These are phyloP conservation scores for Colletotrichum eleusines DNA, from an alignment of 2,329 filamentous ascomycete genomes.

Conservation along the genomic window DNA sequence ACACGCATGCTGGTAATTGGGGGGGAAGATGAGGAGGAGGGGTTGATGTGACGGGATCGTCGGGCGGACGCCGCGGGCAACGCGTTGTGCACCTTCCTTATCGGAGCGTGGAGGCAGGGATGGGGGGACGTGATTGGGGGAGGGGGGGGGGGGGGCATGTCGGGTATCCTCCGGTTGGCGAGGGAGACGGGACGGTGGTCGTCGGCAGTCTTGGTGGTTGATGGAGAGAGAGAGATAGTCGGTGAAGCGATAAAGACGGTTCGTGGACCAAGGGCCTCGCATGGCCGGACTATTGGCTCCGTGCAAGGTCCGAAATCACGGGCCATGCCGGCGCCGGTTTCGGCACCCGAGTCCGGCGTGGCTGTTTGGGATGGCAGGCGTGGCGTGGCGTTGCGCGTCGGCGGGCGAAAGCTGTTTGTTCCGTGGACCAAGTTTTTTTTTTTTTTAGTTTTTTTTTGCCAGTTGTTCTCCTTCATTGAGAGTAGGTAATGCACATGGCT, in stretches of 20 bases:
- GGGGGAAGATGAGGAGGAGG: not conserved
- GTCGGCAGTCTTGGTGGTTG: slow-evolving; percentile 5
- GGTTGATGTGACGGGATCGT: not conserved
- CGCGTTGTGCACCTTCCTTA: slow-evolving; percentile 12
- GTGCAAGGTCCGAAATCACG: not conserved
- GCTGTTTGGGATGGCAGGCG: not conserved
- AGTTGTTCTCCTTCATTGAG: too few species aligned
- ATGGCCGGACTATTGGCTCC: not conserved
- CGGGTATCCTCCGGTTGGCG: slow-evolving; percentile 7
- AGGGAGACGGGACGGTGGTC: not conserved
- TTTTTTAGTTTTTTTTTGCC: too few species aligned
- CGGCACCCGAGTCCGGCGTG: not conserved
- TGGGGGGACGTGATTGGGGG: not conserved
- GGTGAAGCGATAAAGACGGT: not conserved
- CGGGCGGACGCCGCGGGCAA: slow-evolving; percentile 34
- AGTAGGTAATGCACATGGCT: too few species aligned
- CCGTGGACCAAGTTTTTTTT: not conserved
- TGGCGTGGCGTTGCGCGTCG: too few species aligned
- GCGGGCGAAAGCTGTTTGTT: not conserved
- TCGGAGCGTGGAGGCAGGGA: not conserved
- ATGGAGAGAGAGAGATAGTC: not conserved
- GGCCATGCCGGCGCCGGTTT: slow-evolving; percentile 1
- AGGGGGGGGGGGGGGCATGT: not conserved
- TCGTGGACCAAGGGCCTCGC: not conserved
- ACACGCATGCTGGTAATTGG: not conserved